Percentiles rank a stretch among this genome's conserved stretches.
These are phyloP conservation scores for Cladobotryum mycophilum DNA, from an alignment of 2,329 filamentous ascomycete genomes.

Conservation along the genomic window DNA sequence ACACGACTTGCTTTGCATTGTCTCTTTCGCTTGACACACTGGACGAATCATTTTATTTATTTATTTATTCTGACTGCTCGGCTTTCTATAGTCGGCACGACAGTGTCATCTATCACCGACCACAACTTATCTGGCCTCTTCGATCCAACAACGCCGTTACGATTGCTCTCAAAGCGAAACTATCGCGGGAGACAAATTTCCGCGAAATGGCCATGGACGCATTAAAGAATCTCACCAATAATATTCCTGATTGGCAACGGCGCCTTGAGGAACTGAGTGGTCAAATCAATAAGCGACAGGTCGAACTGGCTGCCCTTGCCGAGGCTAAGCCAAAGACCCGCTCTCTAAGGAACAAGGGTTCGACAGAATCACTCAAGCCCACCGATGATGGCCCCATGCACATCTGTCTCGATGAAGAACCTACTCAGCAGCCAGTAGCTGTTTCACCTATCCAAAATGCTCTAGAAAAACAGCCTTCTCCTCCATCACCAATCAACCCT, in stretches of 20 bases:
- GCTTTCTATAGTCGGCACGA: too few relatives aligned
- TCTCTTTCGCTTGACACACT: too few relatives aligned
- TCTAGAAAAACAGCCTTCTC: background rate
- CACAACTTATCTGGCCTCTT: too few relatives aligned
- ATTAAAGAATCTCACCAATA: conserved; percentile 46
- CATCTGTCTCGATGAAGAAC: conserved; percentile 15
- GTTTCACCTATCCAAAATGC: background rate
- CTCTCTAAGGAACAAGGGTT: conserved; percentile 46
- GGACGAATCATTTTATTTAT: too few relatives aligned
- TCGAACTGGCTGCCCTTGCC: conserved; percentile 48
- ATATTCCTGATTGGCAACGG: conserved; percentile 54
- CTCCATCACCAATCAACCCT: conserved; percentile 11
- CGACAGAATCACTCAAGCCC: conserved; percentile 47
- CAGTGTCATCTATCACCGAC: too few relatives aligned
- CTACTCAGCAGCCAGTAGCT: background rate
- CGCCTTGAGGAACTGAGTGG: conserved; percentile 54
- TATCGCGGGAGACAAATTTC: conserved; percentile 22
- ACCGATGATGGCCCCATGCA: conserved; percentile 36
- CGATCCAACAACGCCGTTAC: conserved; percentile 13
- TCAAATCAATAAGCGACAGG: conserved; percentile 56
- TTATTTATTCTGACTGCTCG: too few relatives aligned
- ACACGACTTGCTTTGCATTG: too few relatives aligned
- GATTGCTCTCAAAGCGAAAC: conserved; percentile 23
- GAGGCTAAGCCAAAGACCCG: conserved; percentile 25
- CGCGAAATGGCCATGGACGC: conserved; percentile 47